Conservation (phyloP, 306 rosid species). For the Acacia confusa region DNA sequence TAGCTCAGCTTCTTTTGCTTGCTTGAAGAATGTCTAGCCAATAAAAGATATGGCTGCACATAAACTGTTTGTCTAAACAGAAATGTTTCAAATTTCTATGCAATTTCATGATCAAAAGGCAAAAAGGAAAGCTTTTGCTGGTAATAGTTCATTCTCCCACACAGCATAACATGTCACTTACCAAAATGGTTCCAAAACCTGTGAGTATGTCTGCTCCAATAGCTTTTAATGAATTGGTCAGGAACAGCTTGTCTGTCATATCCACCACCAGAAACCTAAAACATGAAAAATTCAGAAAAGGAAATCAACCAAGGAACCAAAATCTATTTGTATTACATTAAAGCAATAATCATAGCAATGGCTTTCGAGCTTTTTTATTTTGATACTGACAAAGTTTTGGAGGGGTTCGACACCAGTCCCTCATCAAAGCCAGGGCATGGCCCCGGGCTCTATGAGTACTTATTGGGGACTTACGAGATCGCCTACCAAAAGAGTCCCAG, state of each 20-base stretch:
- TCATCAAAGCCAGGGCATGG: too few species aligned
- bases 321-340: not conserved
- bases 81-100: slow-evolving; percentile 26
- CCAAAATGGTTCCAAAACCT: slow-evolving; percentile 84
- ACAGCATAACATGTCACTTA: slow-evolving; percentile 35
- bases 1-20: too few species aligned
- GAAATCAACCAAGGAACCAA: not conserved
- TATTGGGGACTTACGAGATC: too few species aligned
- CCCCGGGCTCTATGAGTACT: too few species aligned
- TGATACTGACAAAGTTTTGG: too few species aligned
- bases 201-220: slow-evolving; percentile 92
- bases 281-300: slow-evolving; percentile 18
- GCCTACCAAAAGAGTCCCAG: too few species aligned
- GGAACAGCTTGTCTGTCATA: slow-evolving; percentile 97
- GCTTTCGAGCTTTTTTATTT: slow-evolving; percentile 17
- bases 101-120: slow-evolving; percentile 9
- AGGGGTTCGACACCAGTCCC: too few species aligned
- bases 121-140: not conserved
- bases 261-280: slow-evolving; percentile 76
- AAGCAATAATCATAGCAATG: not conserved
- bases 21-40: too few species aligned
- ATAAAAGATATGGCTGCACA: too few species aligned
- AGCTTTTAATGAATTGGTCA: slow-evolving; percentile 87
- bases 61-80: too few species aligned
- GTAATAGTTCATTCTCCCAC: slow-evolving; percentile 22